Conservation (phyloP, 371 early-diverging fungal genomes). For the Zopfochytrium polystomum region DNA sequence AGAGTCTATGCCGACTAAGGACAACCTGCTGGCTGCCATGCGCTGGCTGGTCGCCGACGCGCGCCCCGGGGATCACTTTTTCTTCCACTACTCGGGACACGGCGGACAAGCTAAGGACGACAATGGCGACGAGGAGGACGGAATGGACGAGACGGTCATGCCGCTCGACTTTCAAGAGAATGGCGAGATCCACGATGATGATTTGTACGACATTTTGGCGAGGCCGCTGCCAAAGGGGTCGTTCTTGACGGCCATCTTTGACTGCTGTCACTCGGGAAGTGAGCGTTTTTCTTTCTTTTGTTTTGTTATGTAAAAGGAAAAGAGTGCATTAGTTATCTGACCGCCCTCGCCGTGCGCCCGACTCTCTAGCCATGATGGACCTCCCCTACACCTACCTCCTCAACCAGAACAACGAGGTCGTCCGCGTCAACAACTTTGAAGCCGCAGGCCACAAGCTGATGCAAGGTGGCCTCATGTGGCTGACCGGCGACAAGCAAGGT, state of each 20-base stretch:
- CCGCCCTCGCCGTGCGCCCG: too few relatives aligned
- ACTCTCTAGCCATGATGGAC: too few relatives aligned
- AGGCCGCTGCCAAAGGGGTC: conserved; percentile 6
- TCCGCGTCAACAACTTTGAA: too few relatives aligned
- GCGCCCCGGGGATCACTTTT: conserved; percentile 23
- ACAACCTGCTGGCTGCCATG: conserved; percentile 29
- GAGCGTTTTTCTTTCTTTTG: too few relatives aligned
- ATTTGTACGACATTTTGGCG: conserved; percentile 5
- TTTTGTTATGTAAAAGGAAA: too few relatives aligned
- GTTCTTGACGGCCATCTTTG: conserved; percentile 13
- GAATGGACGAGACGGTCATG: conserved; percentile 72
- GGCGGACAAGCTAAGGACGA: conserved; percentile 12
- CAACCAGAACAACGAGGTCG: too few relatives aligned
- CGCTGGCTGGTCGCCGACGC: conserved; percentile 32
- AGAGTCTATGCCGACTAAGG: conserved; percentile 19
- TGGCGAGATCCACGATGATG: conserved; percentile 82
- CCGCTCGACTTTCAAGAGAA: conserved; percentile 72
- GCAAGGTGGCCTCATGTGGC: too few relatives aligned
- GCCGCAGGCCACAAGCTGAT: too few relatives aligned
- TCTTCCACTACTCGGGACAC: conserved; percentile 29
- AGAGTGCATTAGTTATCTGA: too few relatives aligned
- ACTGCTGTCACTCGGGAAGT: conserved; percentile 15
- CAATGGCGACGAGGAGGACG: conserved; percentile 82
- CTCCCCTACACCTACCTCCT: too few relatives aligned
- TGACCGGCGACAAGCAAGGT: too few relatives aligned